These are phyloP conservation scores for Sporothrix curviconia DNA, from an alignment of 2,329 filamentous ascomycete genomes.

Conservation along the genomic window DNA sequence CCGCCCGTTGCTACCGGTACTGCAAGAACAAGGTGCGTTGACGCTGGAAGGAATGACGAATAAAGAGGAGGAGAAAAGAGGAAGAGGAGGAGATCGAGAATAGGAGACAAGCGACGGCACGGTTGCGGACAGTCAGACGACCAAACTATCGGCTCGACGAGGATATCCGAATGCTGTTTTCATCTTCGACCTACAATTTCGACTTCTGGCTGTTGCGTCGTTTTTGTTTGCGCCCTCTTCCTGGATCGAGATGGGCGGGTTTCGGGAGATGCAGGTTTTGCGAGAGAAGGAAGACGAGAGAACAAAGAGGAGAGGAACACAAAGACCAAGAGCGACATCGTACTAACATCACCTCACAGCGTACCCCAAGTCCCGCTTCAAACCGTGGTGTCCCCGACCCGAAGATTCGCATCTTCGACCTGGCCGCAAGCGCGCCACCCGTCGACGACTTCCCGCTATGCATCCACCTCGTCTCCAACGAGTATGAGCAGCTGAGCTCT, in stretches of 20 bases:
- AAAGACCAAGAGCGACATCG: not conserved
- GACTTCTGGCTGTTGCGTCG: not conserved
- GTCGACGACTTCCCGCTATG: slow-evolving; percentile 99
- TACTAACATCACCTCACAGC: too few species aligned
- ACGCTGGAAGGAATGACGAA: not conserved
- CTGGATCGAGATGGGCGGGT: not conserved
- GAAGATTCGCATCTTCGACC: slow-evolving; percentile 95
- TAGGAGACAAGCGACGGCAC: not conserved
- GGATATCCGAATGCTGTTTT: too few species aligned
- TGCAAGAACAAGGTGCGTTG: slow-evolving; percentile 99
- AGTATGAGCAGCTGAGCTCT: slow-evolving; percentile 99
- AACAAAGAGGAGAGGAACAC: not conserved
- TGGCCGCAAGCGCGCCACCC: slow-evolving; percentile 94
- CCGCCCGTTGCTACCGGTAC: slow-evolving; percentile 99
- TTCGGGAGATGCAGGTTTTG: too few species aligned
- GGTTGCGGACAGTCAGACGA: too few species aligned
- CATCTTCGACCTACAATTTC: too few species aligned
- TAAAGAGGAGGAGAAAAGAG: slow-evolving; percentile 10
- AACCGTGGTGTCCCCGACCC: slow-evolving; percentile 92
- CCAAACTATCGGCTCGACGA: too few species aligned
- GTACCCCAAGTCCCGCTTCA: slow-evolving; percentile 99
- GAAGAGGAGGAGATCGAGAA: not conserved
- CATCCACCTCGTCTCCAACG: slow-evolving; percentile 99
- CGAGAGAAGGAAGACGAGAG: too few species aligned
- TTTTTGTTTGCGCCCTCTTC: not conserved